Conservation (phyloP, 331 rosid species). For the Quercus tomentella region DNA sequence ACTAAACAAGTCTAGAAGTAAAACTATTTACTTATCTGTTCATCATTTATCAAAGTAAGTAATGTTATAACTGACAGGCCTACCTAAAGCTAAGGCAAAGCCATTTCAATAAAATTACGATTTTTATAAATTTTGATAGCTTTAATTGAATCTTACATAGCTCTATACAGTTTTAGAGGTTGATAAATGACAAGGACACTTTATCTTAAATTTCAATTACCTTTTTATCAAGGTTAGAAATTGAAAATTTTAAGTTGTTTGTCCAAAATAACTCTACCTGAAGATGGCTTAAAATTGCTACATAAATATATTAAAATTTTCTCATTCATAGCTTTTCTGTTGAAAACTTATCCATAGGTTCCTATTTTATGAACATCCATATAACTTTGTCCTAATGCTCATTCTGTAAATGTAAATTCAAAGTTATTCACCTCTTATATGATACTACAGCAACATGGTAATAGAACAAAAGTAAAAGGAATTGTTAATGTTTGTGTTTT, state of each 20-base stretch:
- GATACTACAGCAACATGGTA: neutral
- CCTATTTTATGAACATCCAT: neutral
- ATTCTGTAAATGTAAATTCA: neutral
- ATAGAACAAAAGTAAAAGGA: neutral
- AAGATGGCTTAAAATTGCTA: neutral
- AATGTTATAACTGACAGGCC: neutral
- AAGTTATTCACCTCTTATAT: neutral
- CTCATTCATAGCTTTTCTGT: neutral
- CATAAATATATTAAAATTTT: neutral
- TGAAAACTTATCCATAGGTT: neutral
- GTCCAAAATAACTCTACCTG: neutral
- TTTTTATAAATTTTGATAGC: neutral
- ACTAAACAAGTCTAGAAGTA: neutral
- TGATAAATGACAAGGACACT: neutral
- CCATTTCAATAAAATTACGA: neutral
- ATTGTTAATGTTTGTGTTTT: neutral
- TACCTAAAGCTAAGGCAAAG: neutral
- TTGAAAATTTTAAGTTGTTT: neutral
- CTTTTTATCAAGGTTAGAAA: neutral
- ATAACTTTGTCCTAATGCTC: neutral
- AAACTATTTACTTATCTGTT: neutral
- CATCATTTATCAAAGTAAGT: neutral
- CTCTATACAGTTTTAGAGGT: neutral
- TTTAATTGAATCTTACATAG: neutral
- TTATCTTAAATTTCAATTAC: neutral